These are phyloP conservation scores for Lachancea cidri DNA, from an alignment of 805 yeast species.

Conservation along the genomic window DNA sequence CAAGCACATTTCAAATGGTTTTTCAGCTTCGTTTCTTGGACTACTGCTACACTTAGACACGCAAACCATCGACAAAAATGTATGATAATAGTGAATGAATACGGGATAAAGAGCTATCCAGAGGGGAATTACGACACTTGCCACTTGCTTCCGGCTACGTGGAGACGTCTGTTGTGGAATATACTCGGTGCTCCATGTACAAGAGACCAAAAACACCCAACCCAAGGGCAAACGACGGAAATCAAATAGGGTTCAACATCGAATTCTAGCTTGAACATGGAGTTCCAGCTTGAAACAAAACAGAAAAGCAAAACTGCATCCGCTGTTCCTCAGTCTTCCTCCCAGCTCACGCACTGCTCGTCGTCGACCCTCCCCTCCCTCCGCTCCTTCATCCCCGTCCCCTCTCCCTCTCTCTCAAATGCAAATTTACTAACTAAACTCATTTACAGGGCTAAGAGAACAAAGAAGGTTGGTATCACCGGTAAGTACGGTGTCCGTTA, in stretches of 20 bases:
- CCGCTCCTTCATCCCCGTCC: not conserved
- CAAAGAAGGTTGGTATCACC: conserved; percentile 99
- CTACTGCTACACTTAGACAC: not conserved
- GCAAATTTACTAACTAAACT: conserved; percentile 1
- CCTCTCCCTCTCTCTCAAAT: not conserved
- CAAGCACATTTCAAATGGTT: not conserved
- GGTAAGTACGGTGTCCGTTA: conserved; percentile 99
- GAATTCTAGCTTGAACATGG: too few relatives aligned
- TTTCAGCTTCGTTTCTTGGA: not conserved
- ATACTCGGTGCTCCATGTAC: too few relatives aligned
- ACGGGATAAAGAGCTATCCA: too few relatives aligned
- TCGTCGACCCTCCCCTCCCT: not conserved
- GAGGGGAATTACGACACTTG: too few relatives aligned
- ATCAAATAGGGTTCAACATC: too few relatives aligned
- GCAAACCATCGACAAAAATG: not conserved
- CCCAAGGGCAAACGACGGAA: too few relatives aligned
- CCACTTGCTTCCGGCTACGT: too few relatives aligned
- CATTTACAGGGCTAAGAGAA: conserved; percentile 90
- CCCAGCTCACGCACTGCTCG: not conserved
- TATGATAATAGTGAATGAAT: not conserved
- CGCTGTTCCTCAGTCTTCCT: not conserved
- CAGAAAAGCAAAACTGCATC: too few relatives aligned
- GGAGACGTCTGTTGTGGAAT: too few relatives aligned
- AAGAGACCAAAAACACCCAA: too few relatives aligned
- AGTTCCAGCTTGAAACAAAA: too few relatives aligned